Conservation (phyloP, 1,284 basidiomycete genomes). For the Rhizoctonia solani region DNA sequence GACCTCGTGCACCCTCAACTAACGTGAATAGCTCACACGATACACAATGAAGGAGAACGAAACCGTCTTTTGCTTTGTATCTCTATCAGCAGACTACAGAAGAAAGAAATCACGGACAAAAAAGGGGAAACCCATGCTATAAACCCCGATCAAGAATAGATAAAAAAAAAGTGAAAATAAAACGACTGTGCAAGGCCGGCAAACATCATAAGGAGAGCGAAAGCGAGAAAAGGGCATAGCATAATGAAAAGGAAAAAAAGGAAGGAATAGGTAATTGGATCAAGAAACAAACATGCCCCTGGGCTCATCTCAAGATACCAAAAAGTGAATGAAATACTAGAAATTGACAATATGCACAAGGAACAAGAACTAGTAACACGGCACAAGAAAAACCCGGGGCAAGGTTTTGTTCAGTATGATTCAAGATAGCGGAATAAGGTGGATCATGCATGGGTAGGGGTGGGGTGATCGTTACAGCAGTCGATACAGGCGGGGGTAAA, state of each 20-base stretch:
- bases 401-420: not conserved
- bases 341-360: not conserved
- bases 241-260: not conserved
- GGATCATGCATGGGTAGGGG: conserved; percentile 12
- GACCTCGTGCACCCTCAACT: too few species aligned
- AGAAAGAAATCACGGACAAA: not conserved
- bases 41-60: too few species aligned
- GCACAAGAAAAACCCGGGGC: not conserved
- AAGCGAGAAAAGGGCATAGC: not conserved
- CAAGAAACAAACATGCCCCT: not conserved
- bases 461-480: conserved; percentile 3
- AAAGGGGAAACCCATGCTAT: not conserved
- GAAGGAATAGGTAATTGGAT: not conserved
- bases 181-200: not conserved
- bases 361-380: not conserved
- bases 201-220: not conserved
- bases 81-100: not conserved
- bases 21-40: too few species aligned
- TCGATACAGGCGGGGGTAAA: not conserved
- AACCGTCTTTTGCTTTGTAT: not conserved
- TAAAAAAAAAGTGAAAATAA: not conserved
- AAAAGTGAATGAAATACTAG: not conserved
- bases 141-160: not conserved
- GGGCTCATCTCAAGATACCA: not conserved
- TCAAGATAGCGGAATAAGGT: not conserved